phyloP scores from a whole-genome alignment of 2,329 filamentous ascomycete genomes.

The Aciculosporium take region DNA sequence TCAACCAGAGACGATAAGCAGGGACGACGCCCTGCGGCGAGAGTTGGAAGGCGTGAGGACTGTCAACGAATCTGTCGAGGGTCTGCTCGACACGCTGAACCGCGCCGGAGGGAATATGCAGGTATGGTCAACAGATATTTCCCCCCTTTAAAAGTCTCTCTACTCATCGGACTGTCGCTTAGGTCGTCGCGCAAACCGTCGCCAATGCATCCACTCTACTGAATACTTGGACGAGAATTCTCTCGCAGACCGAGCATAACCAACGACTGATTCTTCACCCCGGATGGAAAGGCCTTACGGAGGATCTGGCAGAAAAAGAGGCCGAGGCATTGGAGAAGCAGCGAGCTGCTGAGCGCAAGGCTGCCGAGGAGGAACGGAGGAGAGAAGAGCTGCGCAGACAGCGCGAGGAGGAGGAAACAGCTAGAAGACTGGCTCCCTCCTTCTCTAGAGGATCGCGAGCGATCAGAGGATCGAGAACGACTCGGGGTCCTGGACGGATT shows the following conservation, averaged over 20 bases:
- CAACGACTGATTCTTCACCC: slow-evolving; percentile 82
- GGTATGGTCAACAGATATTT: slow-evolving; percentile 25
- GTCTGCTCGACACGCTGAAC: slow-evolving; percentile 56
- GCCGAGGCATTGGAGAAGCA: slow-evolving; percentile 60
- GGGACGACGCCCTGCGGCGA: slow-evolving; percentile 58
- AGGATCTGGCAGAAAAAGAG: slow-evolving; percentile 78
- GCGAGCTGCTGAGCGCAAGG: slow-evolving; percentile 62
- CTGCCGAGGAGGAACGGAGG: slow-evolving; percentile 64
- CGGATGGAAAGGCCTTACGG: slow-evolving; percentile 74
- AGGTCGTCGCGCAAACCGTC: slow-evolving; percentile 75
- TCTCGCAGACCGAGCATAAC: slow-evolving; percentile 95
- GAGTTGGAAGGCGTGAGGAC: slow-evolving; percentile 74
- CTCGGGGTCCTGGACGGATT: slow-evolving; percentile 16
- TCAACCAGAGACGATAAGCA: slow-evolving; percentile 37
- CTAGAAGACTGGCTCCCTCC: slow-evolving; percentile 16
- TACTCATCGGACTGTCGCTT: slow-evolving; percentile 16
- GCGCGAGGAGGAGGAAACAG: slow-evolving; percentile 45
- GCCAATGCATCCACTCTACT: slow-evolving; percentile 77
- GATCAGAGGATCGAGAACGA: slow-evolving; percentile 17
- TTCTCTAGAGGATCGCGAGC: slow-evolving; percentile 16
- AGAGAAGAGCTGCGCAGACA: slow-evolving; percentile 54
- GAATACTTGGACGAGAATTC: slow-evolving; percentile 89
- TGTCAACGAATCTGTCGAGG: slow-evolving; percentile 80
- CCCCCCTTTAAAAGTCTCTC: neutral
- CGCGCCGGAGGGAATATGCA: slow-evolving; percentile 66